Percentiles rank a stretch among this genome's conserved stretches.
Conservation (phyloP, 768 basidiomycete genomes). For the Macrolepiota dolichaula region DNA sequence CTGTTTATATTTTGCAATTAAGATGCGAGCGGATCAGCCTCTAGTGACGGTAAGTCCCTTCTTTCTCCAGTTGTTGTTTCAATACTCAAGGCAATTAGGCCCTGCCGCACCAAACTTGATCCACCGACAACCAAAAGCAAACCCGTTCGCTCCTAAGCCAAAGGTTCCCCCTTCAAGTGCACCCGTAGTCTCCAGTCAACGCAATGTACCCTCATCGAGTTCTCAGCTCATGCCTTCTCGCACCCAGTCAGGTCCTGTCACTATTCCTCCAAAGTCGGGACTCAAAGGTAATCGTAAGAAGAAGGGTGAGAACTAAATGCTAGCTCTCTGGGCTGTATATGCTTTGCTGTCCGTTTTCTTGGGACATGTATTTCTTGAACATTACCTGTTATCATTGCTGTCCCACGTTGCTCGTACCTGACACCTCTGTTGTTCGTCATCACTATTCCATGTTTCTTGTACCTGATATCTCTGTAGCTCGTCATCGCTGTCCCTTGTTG, state of each 20-base stretch:
- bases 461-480: no score
- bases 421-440: no score
- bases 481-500: no score
- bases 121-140: neutral
- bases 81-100: no score
- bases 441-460: no score
- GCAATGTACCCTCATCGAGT: neutral
- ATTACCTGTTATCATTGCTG: neutral
- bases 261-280: neutral
- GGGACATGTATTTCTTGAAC: no score
- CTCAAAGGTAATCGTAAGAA: neutral
- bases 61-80: no score
- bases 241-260: neutral
- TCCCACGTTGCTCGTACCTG: neutral
- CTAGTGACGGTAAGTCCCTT: neutral
- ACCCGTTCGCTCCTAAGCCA: neutral
- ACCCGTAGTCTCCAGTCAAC: neutral
- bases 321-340: neutral
- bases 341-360: neutral
- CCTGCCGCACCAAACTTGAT: no score
- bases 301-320: neutral
- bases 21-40: no score
- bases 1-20: neutral
- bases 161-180: neutral
- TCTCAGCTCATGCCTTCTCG: neutral